Conservation (phyloP, 1,284 basidiomycete species). For the Hypsizygus ulmarius region DNA sequence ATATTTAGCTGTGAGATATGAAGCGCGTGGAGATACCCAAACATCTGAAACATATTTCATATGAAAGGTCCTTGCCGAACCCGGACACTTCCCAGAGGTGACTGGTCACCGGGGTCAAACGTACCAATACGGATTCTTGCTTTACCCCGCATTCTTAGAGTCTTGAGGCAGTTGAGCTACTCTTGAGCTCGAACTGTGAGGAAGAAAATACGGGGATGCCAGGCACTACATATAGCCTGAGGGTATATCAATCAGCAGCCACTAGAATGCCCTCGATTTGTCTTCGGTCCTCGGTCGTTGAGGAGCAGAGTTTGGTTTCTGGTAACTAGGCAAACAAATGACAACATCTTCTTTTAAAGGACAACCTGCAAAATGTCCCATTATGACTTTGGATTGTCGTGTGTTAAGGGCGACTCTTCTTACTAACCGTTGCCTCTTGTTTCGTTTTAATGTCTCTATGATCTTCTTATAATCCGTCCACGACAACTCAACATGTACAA, state of each 20-base stretch:
- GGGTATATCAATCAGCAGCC: no score
- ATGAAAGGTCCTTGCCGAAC: background rate
- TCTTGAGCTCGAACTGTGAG: constrained; percentile 2
- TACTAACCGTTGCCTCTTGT: background rate
- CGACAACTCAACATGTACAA: constrained; percentile 5
- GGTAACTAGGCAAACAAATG: constrained; percentile 14
- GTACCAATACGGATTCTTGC: constrained; percentile 3
- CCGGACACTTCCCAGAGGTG: constrained; percentile 14
- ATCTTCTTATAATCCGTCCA: background rate
- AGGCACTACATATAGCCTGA: no score
- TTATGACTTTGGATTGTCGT: constrained; percentile 5
- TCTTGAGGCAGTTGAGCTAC: background rate
- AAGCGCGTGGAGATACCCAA: no score
- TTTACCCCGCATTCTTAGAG: constrained; percentile 13
- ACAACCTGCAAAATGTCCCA: background rate
- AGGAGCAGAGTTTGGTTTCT: background rate
- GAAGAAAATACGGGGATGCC: constrained; percentile 4
- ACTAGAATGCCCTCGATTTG: no score
- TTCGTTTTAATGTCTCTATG: constrained; percentile 1
- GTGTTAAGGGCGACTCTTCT: constrained; percentile 2
- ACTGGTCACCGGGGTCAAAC: constrained; percentile 7
- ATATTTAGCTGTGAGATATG: no score
- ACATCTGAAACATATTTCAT: no score
- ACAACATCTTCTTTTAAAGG: constrained; percentile 14
- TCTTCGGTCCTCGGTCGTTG: background rate